phyloP scores from a whole-genome alignment of 495 filamentous ascomycete species.

The Lichenothelia convexa region DNA sequence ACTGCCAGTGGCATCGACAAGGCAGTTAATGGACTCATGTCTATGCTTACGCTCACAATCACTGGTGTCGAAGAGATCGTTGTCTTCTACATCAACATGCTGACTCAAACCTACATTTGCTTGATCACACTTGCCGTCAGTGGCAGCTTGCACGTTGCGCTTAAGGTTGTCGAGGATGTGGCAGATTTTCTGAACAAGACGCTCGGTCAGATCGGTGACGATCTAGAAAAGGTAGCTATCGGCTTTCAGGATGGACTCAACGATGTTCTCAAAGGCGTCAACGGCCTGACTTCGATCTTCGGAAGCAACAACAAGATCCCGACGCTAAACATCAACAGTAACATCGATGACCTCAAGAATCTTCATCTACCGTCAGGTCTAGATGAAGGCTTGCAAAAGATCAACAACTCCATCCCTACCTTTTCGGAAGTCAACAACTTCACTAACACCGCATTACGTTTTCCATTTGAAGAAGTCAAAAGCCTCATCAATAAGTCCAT shows the following conservation, averaged over 20 bases:
- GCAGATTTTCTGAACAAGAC: slow-evolving; percentile 55
- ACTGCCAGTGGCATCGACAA: slow-evolving; percentile 60
- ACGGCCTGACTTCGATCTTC: slow-evolving; percentile 24
- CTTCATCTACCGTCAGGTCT: slow-evolving; percentile 50
- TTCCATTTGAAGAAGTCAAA: slow-evolving; percentile 62
- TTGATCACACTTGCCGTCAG: slow-evolving; percentile 63
- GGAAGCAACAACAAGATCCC: slow-evolving; percentile 22
- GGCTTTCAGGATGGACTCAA: slow-evolving; percentile 45
- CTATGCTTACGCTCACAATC: slow-evolving; percentile 56
- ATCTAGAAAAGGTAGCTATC: slow-evolving; percentile 35
- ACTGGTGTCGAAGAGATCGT: slow-evolving; percentile 75
- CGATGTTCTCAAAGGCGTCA: slow-evolving; percentile 29
- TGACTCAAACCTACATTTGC: slow-evolving; percentile 76
- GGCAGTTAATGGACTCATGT: slow-evolving; percentile 55
- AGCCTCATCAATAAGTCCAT: slow-evolving; percentile 47
- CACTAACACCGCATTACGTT: slow-evolving; percentile 46
- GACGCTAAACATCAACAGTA: slow-evolving; percentile 36
- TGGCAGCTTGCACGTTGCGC: slow-evolving; percentile 52
- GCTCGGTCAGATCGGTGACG: slow-evolving; percentile 43
- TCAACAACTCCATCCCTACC: slow-evolving; percentile 62
- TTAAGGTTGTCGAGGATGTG: slow-evolving; percentile 50
- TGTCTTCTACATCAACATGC: slow-evolving; percentile 74
- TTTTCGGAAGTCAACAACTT: slow-evolving; percentile 70
- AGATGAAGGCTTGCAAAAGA: slow-evolving; percentile 39
- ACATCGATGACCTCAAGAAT: slow-evolving; percentile 44